Evolutionary conservation across 2,329 filamentous ascomycete species (phyloP).

Genomic region (Fusarium torulosum): DNA sequence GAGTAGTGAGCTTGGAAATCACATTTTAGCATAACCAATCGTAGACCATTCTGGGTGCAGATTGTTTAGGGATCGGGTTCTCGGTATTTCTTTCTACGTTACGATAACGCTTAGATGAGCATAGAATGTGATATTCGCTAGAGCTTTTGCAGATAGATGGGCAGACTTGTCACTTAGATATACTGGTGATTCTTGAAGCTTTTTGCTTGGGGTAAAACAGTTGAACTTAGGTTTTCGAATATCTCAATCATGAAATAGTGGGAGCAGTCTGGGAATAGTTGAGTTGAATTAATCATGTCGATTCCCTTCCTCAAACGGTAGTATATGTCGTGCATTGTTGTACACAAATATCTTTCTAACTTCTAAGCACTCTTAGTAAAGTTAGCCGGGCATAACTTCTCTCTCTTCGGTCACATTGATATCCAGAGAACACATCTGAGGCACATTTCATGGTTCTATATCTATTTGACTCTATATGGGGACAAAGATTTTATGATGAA

Average conservation of each 20-base stretch:
- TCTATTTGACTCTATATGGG: too few species aligned
- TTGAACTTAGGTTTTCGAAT: neutral
- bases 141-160: neutral
- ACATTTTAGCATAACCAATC: neutral
- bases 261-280: too few species aligned
- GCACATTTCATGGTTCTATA: too few species aligned
- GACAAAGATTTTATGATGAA: too few species aligned
- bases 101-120: neutral
- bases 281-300: too few species aligned
- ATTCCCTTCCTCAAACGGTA: too few species aligned
- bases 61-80: neutral
- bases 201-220: neutral
- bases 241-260: neutral
- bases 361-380: too few species aligned
- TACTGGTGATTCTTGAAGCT: neutral
- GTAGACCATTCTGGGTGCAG: neutral
- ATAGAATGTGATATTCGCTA: neutral
- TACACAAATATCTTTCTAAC: too few species aligned
- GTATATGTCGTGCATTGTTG: too few species aligned
- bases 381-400: too few species aligned
- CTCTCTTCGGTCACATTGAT: too few species aligned
- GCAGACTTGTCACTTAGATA: neutral
- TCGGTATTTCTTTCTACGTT: neutral
- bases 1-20: slow-evolving; percentile 11
- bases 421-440: too few species aligned